These are phyloP conservation scores for Cercospora zeae-maydis DNA, from an alignment of 2,329 filamentous ascomycete genomes.

Conservation along the genomic window DNA sequence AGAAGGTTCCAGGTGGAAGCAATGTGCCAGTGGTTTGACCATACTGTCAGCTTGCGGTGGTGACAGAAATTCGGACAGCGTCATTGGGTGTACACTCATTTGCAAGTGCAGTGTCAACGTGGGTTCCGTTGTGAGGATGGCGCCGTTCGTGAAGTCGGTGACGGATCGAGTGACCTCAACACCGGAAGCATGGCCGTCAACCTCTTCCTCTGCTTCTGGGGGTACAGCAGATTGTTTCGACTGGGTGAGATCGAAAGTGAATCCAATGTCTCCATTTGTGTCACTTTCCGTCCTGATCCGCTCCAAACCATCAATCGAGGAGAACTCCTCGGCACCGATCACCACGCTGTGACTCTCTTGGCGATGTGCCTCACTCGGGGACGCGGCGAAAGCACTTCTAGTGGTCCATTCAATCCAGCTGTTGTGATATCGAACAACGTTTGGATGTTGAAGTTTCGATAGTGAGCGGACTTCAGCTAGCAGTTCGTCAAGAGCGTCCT, in stretches of 20 bases:
- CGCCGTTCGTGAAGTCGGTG: slow-evolving; percentile 12
- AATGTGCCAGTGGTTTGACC: slow-evolving; percentile 47
- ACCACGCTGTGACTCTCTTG: slow-evolving; percentile 3
- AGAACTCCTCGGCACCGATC: slow-evolving; percentile 29
- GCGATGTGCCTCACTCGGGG: slow-evolving; percentile 19
- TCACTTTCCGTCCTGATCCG: slow-evolving; percentile 23
- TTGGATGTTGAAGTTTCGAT: slow-evolving; percentile 60
- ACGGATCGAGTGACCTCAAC: slow-evolving; percentile 1
- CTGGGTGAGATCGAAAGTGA: slow-evolving; percentile 19
- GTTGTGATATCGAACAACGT: slow-evolving; percentile 64
- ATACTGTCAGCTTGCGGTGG: slow-evolving; percentile 25
- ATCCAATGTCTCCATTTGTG: slow-evolving; percentile 12
- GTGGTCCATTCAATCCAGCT: slow-evolving; percentile 58
- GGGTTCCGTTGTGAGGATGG: slow-evolving; percentile 19
- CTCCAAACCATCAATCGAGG: slow-evolving; percentile 9
- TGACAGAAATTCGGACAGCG: slow-evolving; percentile 57
- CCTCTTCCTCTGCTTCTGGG: not conserved
- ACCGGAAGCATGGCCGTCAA: not conserved
- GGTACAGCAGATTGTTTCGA: not conserved
- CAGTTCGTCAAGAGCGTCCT: slow-evolving; percentile 54
- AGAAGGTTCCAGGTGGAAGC: slow-evolving; percentile 59
- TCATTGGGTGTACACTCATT: slow-evolving; percentile 63
- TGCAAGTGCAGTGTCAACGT: slow-evolving; percentile 60
- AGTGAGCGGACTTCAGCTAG: slow-evolving; percentile 60
- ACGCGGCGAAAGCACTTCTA: not conserved